These are phyloP conservation scores for Canariomyces notabilis DNA, from an alignment of 2,329 filamentous ascomycete genomes.

Conservation along the genomic window DNA sequence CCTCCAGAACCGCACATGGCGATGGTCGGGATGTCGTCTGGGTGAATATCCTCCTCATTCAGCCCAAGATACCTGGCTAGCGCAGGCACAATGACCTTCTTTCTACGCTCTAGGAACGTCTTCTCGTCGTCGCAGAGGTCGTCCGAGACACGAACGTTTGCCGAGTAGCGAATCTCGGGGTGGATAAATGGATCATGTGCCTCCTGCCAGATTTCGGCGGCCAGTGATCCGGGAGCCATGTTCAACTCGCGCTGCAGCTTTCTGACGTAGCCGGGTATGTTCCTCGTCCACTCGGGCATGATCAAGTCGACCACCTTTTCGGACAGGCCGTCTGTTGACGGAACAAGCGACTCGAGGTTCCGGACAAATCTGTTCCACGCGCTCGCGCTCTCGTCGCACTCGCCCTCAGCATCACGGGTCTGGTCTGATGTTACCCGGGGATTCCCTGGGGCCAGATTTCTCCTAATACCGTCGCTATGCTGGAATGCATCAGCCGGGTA, in stretches of 20 bases:
- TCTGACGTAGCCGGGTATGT: slow-evolving; percentile 68
- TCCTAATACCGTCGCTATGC: slow-evolving; percentile 12
- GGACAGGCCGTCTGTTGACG: slow-evolving; percentile 49
- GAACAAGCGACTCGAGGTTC: slow-evolving; percentile 46
- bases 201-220: slow-evolving; percentile 90
- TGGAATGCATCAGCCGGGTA: slow-evolving; percentile 36
- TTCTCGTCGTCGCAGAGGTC: slow-evolving; percentile 81
- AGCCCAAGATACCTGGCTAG: slow-evolving; percentile 79
- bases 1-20: slow-evolving; percentile 93
- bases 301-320: slow-evolving; percentile 65
- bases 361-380: slow-evolving; percentile 47
- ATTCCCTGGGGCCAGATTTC: slow-evolving; percentile 4
- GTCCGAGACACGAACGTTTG: slow-evolving; percentile 73
- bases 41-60: slow-evolving; percentile 74
- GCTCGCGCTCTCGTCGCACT: slow-evolving; percentile 15
- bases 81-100: slow-evolving; percentile 62
- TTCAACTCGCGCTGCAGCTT: slow-evolving; percentile 87
- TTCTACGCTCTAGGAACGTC: slow-evolving; percentile 65
- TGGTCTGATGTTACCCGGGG: too few relatives aligned
- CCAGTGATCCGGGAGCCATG: slow-evolving; percentile 79
- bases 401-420: slow-evolving; percentile 15
- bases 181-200: slow-evolving; percentile 78
- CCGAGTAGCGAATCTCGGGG: slow-evolving; percentile 80
- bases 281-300: slow-evolving; percentile 75
- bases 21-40: slow-evolving; percentile 87